Evolutionary conservation across 2,329 filamentous ascomycete species (phyloP), one percentile per base, ranked within the genome.

Genomic region (Phaeosphaeria sp.): DNA sequence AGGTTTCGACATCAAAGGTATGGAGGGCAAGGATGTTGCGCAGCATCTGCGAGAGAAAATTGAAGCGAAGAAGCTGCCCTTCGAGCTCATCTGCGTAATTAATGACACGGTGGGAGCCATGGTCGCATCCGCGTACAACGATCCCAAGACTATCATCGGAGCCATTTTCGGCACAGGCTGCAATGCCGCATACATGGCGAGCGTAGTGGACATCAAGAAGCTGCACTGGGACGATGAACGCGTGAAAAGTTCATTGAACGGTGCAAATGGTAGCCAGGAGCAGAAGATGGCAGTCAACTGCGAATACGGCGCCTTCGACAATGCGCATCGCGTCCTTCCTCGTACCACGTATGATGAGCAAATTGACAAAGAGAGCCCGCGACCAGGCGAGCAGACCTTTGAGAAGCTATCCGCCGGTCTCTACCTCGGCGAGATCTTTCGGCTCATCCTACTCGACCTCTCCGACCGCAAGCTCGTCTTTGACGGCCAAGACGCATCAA

Each of bases 281-380:
- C 49, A 49, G 27, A 63, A 64, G 15, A 96, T 97, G 84, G 93
- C 92, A 51, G 97, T 98, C 82, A 97, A 97, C 83, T 97, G 93
- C 82, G 94, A 98, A 78, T 97, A 93, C 86, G 94, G 94, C 65
- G 93, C 94, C 33, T 97, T 98, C 73, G 94, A 97, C 79, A 97
- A 97, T 77, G 91, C 96, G 79, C 90, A 94, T 81, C 85, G 90
- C 71, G 90, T 97, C 53, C 88, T 97, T 13, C 93, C 93, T 13
- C 86, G 88, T 53, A 97, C 93, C 24, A 86, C 86, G 56, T 97
- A 79, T 67, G 80, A 81, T 56, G 60, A 76, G 58, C 72, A 77
- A 49, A 78, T 81, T 56, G 79, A 82, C 69, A 73, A 74, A 45
- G 75, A 79, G 53, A 77, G 74, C n/a, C 79, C 79, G 4, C 74